Evolutionary conservation across 2,329 filamentous ascomycete species (phyloP).

Genomic region (Pezicula carpinea): DNA sequence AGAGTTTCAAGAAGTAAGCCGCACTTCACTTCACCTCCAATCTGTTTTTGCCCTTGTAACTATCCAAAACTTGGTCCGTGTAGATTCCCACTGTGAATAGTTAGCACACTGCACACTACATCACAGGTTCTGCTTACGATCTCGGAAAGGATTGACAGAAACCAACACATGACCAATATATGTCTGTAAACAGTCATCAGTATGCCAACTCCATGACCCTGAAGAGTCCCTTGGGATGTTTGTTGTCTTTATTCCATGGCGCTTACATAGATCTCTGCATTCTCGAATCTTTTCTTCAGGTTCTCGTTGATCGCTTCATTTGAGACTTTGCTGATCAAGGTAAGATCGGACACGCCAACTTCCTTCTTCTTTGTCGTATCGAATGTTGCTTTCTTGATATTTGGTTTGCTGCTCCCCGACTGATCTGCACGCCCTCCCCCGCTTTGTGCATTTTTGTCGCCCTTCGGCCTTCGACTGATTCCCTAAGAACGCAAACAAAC

Average conservation of each 20-base stretch:
- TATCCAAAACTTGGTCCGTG: constrained; percentile 87
- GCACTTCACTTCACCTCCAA: constrained; percentile 57
- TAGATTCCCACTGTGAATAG: constrained; percentile 75
- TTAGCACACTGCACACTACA: constrained; percentile 29
- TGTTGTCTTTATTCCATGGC: constrained; percentile 13
- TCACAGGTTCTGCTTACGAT: constrained; percentile 48
- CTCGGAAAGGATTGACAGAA: constrained; percentile 96
- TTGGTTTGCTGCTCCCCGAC: constrained; percentile 36
- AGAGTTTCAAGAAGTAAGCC: background rate
- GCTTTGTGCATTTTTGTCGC: constrained; percentile 25
- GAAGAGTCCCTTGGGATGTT: constrained; percentile 15
- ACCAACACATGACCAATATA: constrained; percentile 99
- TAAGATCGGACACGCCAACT: constrained; percentile 96
- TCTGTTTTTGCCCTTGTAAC: constrained; percentile 94
- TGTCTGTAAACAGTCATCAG: constrained; percentile 47
- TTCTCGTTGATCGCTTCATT: constrained; percentile 99
- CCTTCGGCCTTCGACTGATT: constrained; percentile 30
- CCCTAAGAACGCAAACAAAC: constrained; percentile 19
- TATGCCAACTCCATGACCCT: background rate
- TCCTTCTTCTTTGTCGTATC: constrained; percentile 98
- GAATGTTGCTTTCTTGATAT: constrained; percentile 93
- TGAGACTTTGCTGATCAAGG: constrained; percentile 94
- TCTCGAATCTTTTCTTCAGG: constrained; percentile 95
- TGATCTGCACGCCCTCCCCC: constrained; percentile 18
- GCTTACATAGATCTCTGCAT: constrained; percentile 84